Evolutionary conservation across 2,329 filamentous ascomycete genomes (phyloP).

Genomic region (Penicillium janthinellum): DNA sequence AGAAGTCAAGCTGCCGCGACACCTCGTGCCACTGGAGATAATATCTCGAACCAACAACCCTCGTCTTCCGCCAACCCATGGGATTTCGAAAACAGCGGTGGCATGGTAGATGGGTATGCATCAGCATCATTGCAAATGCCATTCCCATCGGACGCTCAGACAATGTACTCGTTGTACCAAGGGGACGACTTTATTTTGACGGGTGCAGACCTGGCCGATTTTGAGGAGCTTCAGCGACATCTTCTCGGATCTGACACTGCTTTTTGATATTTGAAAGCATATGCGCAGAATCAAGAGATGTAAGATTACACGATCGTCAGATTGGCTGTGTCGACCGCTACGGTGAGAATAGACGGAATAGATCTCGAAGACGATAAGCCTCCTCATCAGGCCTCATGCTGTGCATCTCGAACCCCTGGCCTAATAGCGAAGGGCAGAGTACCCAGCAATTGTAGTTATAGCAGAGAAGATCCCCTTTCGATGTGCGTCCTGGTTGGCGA

Average conservation of each 20-base stretch:
- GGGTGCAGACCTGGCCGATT: background rate
- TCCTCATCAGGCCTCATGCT: too few relatives aligned
- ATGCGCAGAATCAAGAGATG: too few relatives aligned
- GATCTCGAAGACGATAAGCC: too few relatives aligned
- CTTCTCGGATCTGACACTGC: background rate
- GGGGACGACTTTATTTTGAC: background rate
- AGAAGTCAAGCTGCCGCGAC: background rate
- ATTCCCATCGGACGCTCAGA: conserved; percentile 4
- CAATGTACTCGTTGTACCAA: conserved; percentile 4
- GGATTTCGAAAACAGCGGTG: background rate
- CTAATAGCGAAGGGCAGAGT: too few relatives aligned
- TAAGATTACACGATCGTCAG: too few relatives aligned
- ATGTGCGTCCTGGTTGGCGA: too few relatives aligned
- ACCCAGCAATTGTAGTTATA: too few relatives aligned
- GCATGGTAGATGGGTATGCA: background rate
- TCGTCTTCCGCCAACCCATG: background rate
- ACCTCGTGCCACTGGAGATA: background rate
- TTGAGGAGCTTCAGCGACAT: background rate
- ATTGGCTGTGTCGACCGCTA: too few relatives aligned
- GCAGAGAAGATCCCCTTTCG: too few relatives aligned
- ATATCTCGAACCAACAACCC: background rate
- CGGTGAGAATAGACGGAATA: too few relatives aligned
- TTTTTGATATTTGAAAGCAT: background rate
- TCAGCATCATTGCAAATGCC: background rate
- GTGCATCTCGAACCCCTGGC: too few relatives aligned